phyloP scores from a whole-genome alignment of 169 alveolate species.

The Plasmodium malariae region DNA sequence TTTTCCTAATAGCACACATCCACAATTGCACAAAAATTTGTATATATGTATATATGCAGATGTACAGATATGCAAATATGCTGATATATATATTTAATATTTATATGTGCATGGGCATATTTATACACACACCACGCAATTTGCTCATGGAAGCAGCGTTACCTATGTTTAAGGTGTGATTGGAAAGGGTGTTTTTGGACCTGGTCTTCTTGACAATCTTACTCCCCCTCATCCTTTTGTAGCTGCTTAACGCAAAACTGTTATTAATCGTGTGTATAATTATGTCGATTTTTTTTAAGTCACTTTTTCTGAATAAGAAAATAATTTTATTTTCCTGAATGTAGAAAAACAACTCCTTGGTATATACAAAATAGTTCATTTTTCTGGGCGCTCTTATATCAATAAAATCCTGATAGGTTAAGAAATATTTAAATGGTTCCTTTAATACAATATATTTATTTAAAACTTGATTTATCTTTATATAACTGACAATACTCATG shows the following conservation, averaged over 20 bases:
- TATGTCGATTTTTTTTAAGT: conserved; percentile 42
- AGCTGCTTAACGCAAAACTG: conserved; percentile 38
- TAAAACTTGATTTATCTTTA: conserved; percentile 39
- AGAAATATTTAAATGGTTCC: conserved; percentile 43
- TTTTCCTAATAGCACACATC: too few relatives aligned
- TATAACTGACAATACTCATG: conserved; percentile 35
- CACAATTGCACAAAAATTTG: too few relatives aligned
- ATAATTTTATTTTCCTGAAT: conserved; percentile 43
- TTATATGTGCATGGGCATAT: neutral
- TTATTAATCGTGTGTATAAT: conserved; percentile 29
- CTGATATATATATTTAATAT: conserved; percentile 7
- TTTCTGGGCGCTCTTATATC: conserved; percentile 8
- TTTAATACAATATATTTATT: conserved; percentile 34
- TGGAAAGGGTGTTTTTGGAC: conserved; percentile 29
- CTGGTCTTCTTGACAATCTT: conserved; percentile 23
- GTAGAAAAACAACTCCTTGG: conserved; percentile 52
- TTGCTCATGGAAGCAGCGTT: neutral
- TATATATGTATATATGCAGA: neutral
- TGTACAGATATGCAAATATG: neutral
- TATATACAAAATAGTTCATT: conserved; percentile 47
- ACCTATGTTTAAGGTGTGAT: conserved; percentile 9
- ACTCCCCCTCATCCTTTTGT: neutral
- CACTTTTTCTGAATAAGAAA: conserved; percentile 34
- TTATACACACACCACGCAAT: neutral
- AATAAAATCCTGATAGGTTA: conserved; percentile 42